phyloP scores from a whole-genome alignment of 805 yeast species.

The Wickerhamomyces pijperi region DNA sequence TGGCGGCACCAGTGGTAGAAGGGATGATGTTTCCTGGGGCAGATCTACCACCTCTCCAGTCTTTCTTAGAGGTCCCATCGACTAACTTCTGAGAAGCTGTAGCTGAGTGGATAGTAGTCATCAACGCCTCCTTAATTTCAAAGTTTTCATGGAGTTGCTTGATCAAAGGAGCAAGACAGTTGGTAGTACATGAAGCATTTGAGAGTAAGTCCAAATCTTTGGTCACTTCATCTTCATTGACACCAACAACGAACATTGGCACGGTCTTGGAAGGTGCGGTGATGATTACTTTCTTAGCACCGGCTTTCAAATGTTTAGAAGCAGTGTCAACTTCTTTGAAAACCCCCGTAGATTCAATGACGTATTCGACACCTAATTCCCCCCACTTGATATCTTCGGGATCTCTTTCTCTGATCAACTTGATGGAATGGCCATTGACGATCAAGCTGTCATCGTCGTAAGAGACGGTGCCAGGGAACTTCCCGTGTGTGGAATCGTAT shows the following conservation, averaged over 20 bases:
- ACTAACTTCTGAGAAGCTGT: conserved; percentile 95
- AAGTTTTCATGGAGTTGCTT: conserved; percentile 78
- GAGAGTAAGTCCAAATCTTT: conserved; percentile 69
- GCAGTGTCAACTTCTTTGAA: conserved; percentile 57
- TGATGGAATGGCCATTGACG: conserved; percentile 40
- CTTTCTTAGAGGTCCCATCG: conserved; percentile 95
- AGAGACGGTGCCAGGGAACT: conserved; percentile 46
- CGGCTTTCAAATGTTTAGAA: conserved; percentile 59
- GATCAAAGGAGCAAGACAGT: conserved; percentile 91
- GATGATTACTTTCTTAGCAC: conserved; percentile 65
- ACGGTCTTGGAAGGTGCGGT: conserved; percentile 93
- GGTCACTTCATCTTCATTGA: conserved; percentile 71
- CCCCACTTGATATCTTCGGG: conserved; percentile 65
- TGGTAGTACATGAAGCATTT: conserved; percentile 93
- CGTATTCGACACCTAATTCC: conserved; percentile 47
- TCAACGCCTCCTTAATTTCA: conserved; percentile 84
- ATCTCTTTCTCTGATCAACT: conserved; percentile 54
- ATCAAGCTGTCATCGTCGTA: conserved; percentile 39
- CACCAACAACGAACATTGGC: conserved; percentile 93
- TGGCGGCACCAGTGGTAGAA: conserved; percentile 95
- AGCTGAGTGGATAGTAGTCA: conserved; percentile 94
- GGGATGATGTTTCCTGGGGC: conserved; percentile 94
- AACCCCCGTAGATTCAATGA: conserved; percentile 64
- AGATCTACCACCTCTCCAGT: conserved; percentile 98
- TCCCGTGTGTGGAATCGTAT: conserved; percentile 65